A percentile compares a stretch with the other conserved stretches of the same genome.
Conservation (phyloP, 768 basidiomycete genomes). For the Boletus subcaerulescens region DNA sequence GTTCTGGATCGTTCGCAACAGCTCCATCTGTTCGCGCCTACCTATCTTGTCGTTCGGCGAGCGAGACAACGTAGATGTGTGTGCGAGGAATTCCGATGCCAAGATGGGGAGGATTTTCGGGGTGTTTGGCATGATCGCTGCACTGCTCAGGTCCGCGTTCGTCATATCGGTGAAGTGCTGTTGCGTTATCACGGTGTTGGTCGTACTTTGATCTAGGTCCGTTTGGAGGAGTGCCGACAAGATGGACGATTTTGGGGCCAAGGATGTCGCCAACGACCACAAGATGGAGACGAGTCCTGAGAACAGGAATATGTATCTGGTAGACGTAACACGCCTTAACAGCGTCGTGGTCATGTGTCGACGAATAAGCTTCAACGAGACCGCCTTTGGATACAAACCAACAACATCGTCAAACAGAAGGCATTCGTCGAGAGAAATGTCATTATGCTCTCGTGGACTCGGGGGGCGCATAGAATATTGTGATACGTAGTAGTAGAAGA, state of each 20-base stretch:
- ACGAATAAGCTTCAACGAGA: too few relatives aligned
- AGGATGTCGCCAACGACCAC: conserved; percentile 14
- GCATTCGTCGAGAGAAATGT: too few relatives aligned
- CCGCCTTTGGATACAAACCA: too few relatives aligned
- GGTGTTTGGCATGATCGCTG: not conserved
- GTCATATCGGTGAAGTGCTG: not conserved
- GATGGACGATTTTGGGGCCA: conserved; percentile 10
- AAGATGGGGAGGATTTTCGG: not conserved
- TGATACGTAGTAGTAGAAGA: too few relatives aligned
- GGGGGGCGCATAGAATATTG: too few relatives aligned
- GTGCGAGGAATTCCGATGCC: conserved; percentile 38
- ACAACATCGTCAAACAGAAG: too few relatives aligned
- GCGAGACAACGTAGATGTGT: conserved; percentile 56
- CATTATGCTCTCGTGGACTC: too few relatives aligned
- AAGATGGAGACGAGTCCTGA: conserved; percentile 20
- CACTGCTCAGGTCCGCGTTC: not conserved
- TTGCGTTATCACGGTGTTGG: not conserved
- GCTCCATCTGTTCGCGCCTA: conserved; percentile 59
- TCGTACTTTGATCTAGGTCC: conserved; percentile 10
- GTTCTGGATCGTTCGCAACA: conserved; percentile 42
- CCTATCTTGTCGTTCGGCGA: conserved; percentile 52
- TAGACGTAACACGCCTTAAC: conserved; percentile 10
- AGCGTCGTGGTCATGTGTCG: conserved; percentile 7
- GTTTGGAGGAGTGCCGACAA: conserved; percentile 14
- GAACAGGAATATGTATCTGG: conserved; percentile 22